Percentiles rank a stretch among this genome's conserved stretches.
phyloP scores from a whole-genome alignment of 495 filamentous ascomycete species.

The Trichoderma asperelloides region DNA sequence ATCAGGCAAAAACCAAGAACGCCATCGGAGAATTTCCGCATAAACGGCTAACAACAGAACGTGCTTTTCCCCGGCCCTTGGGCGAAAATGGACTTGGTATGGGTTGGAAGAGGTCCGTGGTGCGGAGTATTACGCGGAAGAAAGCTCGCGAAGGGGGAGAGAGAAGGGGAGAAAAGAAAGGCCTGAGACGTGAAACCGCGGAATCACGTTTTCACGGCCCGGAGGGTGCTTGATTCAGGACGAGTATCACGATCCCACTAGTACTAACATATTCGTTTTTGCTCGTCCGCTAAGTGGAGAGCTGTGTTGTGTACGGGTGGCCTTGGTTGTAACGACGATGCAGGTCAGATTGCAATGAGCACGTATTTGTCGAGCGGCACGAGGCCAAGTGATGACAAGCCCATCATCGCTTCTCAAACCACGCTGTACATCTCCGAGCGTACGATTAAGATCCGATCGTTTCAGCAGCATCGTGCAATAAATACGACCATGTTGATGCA shows the following conservation, averaged over 20 bases:
- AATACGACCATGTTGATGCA: no score
- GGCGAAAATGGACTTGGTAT: not conserved
- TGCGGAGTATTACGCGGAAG: not conserved
- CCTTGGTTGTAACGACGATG: no score
- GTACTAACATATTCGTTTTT: no score
- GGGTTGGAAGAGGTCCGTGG: not conserved
- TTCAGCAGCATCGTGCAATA: no score
- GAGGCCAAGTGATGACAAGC: no score
- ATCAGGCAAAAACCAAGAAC: not conserved
- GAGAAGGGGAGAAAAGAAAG: not conserved
- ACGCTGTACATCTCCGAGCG: no score
- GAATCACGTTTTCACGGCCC: slow-evolving; percentile 3
- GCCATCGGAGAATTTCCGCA: not conserved
- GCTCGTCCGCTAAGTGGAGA: no score
- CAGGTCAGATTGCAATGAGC: no score
- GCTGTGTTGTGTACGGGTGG: no score
- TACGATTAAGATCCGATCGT: no score
- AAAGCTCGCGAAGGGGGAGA: not conserved
- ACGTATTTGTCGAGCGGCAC: no score
- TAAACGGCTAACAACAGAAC: not conserved
- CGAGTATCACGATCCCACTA: not conserved
- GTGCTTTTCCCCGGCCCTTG: not conserved
- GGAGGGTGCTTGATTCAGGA: not conserved
- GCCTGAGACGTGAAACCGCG: not conserved
- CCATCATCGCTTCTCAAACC: no score